Evolutionary conservation across 2,329 filamentous ascomycete species (phyloP), one percentile per base, ranked within the genome.

Genomic region (Fusarium solani-melongenae): DNA sequence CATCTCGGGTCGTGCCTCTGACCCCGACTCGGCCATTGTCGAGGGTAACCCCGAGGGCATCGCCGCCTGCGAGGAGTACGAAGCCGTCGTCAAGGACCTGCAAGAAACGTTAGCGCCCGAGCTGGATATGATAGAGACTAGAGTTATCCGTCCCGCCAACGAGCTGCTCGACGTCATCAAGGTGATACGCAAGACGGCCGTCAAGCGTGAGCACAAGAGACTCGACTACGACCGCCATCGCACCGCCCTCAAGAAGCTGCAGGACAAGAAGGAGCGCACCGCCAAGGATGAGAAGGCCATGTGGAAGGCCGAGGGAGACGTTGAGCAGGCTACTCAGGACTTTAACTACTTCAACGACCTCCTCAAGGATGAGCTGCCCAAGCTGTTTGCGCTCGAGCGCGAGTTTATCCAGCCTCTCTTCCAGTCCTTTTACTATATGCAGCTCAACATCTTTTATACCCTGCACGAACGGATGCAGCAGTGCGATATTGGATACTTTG

Each of bases 381-480:
- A 95, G 83, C 89, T 99, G 12, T 99, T 99, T 83, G 83, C 86
- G 9, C 90, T 99, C 20, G 96, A 99, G 83, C 90, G 92, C 73
- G 93, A 98, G 82, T 98, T 99, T 82, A 99, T 99, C 82, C 92
- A 94, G 76, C 96, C 96, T 4, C 90, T 99, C 9, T 99, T 99
- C 88, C 96, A 98, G 82, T 97, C 94, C 11, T 99, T 99, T 86
- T 99, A 99, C 85, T 99, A 98, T 87, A 99, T 99, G 96, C 96
- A 99, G 84, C 90, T 99, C 74, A 99, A 99, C 83, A 94, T 99
- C 74, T 99, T 98, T 83, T 99, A 99, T 84, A 99, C 96, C 1
- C 88, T 99, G 62, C 96, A 99, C 82, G 96, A 98, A 84, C 94
- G 92, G 84, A 99, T 99, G 96, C 96, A 99, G 85, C 91, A 89